Evolutionary conservation across 257 asterid genomes (phyloP).

Genomic region (Rehmannia glutinosa): DNA sequence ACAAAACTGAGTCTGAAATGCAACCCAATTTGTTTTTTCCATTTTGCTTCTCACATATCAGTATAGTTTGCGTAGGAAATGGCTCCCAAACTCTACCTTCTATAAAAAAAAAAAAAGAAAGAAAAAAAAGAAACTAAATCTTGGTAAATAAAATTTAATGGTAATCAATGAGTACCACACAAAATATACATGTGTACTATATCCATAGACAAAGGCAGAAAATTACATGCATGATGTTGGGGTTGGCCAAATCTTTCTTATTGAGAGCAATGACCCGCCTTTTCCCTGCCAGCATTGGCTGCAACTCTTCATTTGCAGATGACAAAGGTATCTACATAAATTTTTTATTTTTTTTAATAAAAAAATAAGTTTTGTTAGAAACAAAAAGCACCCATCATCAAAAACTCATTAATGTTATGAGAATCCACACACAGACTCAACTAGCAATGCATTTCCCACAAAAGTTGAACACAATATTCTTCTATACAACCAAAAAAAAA

Average conservation of each 20-base stretch:
- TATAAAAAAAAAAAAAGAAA: not conserved
- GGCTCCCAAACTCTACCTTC: not conserved
- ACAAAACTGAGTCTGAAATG: no score
- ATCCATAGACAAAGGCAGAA: not conserved
- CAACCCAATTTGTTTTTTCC: no score
- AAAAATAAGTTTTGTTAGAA: not conserved
- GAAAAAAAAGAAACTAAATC: not conserved
- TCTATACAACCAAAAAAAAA: no score
- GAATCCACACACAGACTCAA: no score
- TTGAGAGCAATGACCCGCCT: conserved; percentile 80
- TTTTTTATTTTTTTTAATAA: no score
- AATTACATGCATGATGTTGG: conserved; percentile 81
- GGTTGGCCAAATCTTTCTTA: conserved; percentile 93
- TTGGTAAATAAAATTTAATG: not conserved
- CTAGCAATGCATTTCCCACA: no score
- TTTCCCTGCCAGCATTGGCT: conserved; percentile 67
- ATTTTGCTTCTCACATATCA: not conserved
- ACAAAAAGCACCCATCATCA: not conserved
- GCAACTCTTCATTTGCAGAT: conserved; percentile 80
- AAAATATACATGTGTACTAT: not conserved
- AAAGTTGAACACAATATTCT: not conserved
- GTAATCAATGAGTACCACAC: not conserved
- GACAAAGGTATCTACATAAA: conserved; percentile 77
- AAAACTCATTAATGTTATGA: no score
- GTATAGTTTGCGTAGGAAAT: not conserved